Evolutionary conservation across 108 stramenopile genomes (phyloP).

Genomic region (Aureococcus anophagefferens): DNA sequence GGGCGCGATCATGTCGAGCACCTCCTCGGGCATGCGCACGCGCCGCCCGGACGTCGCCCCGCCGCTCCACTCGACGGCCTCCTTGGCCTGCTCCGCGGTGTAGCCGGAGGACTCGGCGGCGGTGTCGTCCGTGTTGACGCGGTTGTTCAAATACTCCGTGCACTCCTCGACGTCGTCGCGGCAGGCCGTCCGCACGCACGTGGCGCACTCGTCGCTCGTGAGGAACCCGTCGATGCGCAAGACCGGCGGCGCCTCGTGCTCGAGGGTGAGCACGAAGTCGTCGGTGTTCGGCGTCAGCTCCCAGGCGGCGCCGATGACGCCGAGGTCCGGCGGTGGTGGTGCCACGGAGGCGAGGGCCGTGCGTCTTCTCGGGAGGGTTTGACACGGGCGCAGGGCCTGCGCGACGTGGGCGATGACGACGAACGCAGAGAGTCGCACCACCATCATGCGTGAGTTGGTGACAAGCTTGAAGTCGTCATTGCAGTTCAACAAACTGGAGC

Average conservation of each 20-base stretch:
- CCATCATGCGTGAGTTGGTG: too few relatives aligned
- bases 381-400: too few relatives aligned
- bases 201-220: neutral
- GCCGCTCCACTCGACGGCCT: neutral
- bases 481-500: too few relatives aligned
- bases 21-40: neutral
- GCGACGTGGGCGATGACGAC: too few relatives aligned
- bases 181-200: neutral
- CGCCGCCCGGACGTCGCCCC: neutral
- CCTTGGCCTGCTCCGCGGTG: neutral
- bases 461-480: too few relatives aligned
- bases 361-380: too few relatives aligned
- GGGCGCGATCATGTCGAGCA: neutral
- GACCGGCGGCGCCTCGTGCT: neutral
- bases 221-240: neutral
- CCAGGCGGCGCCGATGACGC: too few relatives aligned
- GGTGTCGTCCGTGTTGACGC: slow-evolving; percentile 3
- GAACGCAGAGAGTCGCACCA: too few relatives aligned
- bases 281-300: too few relatives aligned
- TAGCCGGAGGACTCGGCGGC: neutral
- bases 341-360: too few relatives aligned
- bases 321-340: too few relatives aligned
- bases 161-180: neutral
- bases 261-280: too few relatives aligned
- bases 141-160: slow-evolving; percentile 5